Base-by-base conservation (phyloP, 768 basidiomycete genomes). In the Mycena vitilis region DNA sequence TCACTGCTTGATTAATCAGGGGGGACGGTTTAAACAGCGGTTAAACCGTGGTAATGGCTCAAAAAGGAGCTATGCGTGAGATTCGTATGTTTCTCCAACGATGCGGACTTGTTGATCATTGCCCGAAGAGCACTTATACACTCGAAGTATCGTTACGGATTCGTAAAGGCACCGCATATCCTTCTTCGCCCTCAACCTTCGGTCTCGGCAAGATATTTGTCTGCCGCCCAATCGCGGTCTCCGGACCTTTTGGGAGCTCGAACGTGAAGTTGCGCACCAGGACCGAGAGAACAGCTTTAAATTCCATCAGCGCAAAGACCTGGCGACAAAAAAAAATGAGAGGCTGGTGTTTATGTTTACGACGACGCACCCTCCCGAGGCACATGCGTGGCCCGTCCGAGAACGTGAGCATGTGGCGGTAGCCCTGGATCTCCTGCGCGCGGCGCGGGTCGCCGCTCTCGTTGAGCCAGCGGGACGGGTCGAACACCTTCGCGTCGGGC, bases 221-320 rank as follows among this genome's bases (percentile, higher is more conserved):
- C 9, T 48, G 47, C 47, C 22, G 20, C 11, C 47, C 47, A 9
- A 48, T 48, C 22, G 9, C 47, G 47, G 47, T 48, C 15, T 48
- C 47, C 47, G 47, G 22, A 4, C 47, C 47, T 23, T 48, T 48
- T 5, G 77, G 80, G 18, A 84, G 72, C 64, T 80, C 81, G 65
- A 84, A 84, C 3, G 73, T 73, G 63, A 77, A 87, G 72, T 81
- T 79, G 57, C 79, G 79, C 48, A 85, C 76, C 16, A 87, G 75
- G 25, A 85, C 81, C 0, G 75, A 75, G 3, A 86, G 71, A 0
- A 83, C 81, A n/a, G 79, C 80, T 76, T 83, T 83, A 69, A 81
- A 77, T 64, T 81, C 79, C 4, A 75, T 73, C 5, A 82, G 56
- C 16, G 80, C 80, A 58, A 82, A 80, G 13, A 49, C 54, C 49